Percentiles rank a stretch among this genome's conserved stretches.
phyloP scores from a whole-genome alignment of 371 early-diverging fungal species.

The Astathelohania contejeani region DNA sequence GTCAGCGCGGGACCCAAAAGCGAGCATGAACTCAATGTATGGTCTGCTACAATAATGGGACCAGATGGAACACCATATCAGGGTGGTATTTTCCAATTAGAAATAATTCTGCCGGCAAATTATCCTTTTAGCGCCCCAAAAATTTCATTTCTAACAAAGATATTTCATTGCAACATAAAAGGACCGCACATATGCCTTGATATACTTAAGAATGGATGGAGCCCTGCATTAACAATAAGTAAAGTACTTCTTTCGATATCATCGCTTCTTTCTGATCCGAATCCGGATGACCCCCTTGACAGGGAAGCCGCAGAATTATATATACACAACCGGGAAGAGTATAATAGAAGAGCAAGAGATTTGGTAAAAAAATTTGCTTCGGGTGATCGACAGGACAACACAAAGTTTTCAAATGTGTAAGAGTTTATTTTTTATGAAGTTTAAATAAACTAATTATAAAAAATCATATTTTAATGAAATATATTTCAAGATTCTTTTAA shows the following conservation, averaged over 20 bases:
- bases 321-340: slow-evolving; percentile 37
- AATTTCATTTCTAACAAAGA: slow-evolving; percentile 59
- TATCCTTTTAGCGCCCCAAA: slow-evolving; percentile 97
- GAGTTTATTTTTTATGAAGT: no score
- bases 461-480: no score
- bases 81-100: slow-evolving; percentile 73
- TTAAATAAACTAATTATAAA: no score
- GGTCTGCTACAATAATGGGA: slow-evolving; percentile 51
- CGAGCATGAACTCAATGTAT: slow-evolving; percentile 41
- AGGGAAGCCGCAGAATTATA: slow-evolving; percentile 55
- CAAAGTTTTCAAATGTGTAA: no score
- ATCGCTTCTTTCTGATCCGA: slow-evolving; percentile 83
- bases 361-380: slow-evolving; percentile 51
- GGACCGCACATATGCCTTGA: slow-evolving; percentile 88
- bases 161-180: slow-evolving; percentile 87
- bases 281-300: slow-evolving; percentile 95
- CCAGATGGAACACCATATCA: slow-evolving; percentile 59
- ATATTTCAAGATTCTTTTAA: no score
- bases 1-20: slow-evolving; percentile 49
- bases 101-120: slow-evolving; percentile 67
- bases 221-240: slow-evolving; percentile 84
- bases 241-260: slow-evolving; percentile 81
- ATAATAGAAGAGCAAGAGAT: slow-evolving; percentile 47
- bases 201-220: slow-evolving; percentile 96
- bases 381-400: no score